Percentiles rank a stretch among this genome's conserved stretches.
Conservation (phyloP, 805 yeast genomes). For the Suhomyces prunicola region DNA sequence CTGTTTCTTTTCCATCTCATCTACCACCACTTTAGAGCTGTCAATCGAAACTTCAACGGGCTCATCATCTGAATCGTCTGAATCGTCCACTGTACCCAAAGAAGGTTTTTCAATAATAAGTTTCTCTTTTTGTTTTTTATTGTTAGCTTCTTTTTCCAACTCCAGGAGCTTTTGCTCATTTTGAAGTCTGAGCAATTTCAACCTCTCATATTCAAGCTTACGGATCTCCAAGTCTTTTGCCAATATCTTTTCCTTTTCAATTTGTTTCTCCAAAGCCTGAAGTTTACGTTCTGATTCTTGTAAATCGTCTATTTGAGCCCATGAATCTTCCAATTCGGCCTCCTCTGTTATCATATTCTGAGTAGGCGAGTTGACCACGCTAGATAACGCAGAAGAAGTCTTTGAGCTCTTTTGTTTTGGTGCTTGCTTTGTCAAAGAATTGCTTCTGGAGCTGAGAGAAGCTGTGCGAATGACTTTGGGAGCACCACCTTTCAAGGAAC, state of each 20-base stretch:
- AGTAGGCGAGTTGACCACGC: conserved; percentile 7
- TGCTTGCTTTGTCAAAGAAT: conserved; percentile 7
- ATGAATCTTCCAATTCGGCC: conserved; percentile 17
- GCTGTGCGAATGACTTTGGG: conserved; percentile 18
- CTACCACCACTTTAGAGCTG: conserved; percentile 20
- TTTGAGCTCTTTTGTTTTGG: background rate
- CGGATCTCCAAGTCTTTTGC: conserved; percentile 38
- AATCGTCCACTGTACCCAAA: conserved; percentile 1
- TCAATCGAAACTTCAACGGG: conserved; percentile 16
- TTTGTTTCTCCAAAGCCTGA: conserved; percentile 30
- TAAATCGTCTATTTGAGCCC: conserved; percentile 19
- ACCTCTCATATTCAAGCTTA: conserved; percentile 34
- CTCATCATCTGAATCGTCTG: conserved; percentile 1
- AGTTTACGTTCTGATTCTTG: conserved; percentile 26
- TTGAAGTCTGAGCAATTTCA: conserved; percentile 25
- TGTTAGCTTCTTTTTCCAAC: conserved; percentile 9
- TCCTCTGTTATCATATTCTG: conserved; percentile 16
- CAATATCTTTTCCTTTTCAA: conserved; percentile 36
- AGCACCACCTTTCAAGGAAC: conserved; percentile 12
- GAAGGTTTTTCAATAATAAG: background rate
- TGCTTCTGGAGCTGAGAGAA: conserved; percentile 16
- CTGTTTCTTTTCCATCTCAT: conserved; percentile 20
- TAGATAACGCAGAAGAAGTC: conserved; percentile 13
- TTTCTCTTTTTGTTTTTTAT: background rate
- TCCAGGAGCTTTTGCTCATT: conserved; percentile 24